Evolutionary conservation across 208 protist genomes (phyloP), one percentile per base, ranked within the genome.

Genomic region (Trypanosoma caninum): DNA sequence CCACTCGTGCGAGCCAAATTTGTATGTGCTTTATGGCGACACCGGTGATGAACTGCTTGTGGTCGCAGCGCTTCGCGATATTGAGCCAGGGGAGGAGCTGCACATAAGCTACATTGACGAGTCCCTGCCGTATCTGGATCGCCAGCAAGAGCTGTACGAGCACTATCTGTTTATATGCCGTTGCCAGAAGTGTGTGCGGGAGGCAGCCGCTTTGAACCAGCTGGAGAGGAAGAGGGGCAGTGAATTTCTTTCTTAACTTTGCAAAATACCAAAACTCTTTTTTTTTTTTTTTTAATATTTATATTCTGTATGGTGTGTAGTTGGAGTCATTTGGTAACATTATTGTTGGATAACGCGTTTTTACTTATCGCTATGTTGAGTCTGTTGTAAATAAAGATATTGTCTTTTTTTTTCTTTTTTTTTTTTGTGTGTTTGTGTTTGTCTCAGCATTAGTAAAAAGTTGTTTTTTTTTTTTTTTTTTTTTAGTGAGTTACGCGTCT

Each of bases 41-140:
- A 35, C 22, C 34, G 76, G 76, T 40, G 79, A 94, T 59, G 87
- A 86, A 62, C 87, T 70, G 44, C 69, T 94, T 23, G 31, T 68
- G 10, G 79, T 80, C n/a, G 51, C 69, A 35, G 71, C 81, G n/a
- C 69, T 89, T 38, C 77, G 82, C 16, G 77, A 89, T 50, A 74
- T 86, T 41, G 56, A 51, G 11, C 56, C 54, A 2, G 80, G 76
- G 6, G 84, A 89, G 58, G 84, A 91, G 71, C 73, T 87, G 13
- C 82, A 72, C 58, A 81, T 91, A 46, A 85, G 76, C 63, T 90
- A 90, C 65, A 82, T 91, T 45, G 84, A 88, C 40, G 77, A 83
- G 41, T 53, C 55, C 6, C 25, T 83, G 38, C 51, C 70, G 0
- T 74, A 78, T 41, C 27, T 50, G 20, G 46, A 65, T 45, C 57